Base-by-base conservation (phyloP, 2,329 filamentous ascomycete species). In the Pseudocercospora vitis region DNA sequence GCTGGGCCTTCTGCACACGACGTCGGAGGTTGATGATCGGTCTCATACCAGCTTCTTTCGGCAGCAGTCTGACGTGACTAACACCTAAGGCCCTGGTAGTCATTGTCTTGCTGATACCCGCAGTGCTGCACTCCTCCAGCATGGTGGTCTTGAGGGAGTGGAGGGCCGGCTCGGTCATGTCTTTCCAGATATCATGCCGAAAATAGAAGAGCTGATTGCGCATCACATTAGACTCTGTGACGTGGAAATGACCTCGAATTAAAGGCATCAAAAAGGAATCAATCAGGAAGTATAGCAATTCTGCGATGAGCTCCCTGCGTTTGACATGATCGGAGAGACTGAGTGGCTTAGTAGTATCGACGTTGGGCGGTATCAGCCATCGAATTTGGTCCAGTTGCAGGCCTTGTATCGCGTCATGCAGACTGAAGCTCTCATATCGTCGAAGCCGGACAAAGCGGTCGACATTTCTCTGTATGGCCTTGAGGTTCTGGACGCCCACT, bases 261-360 rank as follows among this genome's bases (percentile, higher is more conserved):
- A 99, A 78, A 7, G 94, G 92, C 63, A 97, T 88, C 52, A 99
- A 68, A 18, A 96, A 78, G 0, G 91, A 96, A 71, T 99, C 94
- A 65, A 99, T 94, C 3, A 95, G 61, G 68, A 91, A 99, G 73
- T 96, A 97, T 5, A 97, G 65, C 53, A 97, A 85, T 69, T 99
- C 94, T 49, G 84, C 73, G 45, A 96, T 82, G 0, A 97, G 78
- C 65, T 96, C 88, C 21, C 75, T 76, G 8, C 91, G 85, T 70
- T 96, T 97, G 5, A 75, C 73, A 24, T 81, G 76, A 66, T 97
- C 92, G 0, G 86, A 85, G 55, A 78, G 76, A 55, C 87, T 87
- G 46, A 87, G 75, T 50, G 86, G 91, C 7, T 70, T 65, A 2
- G 68, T 70, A 16, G 58, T 46, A 11, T 68, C 63, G 1, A 78